These are phyloP conservation scores for Aspergillus amoenus DNA, from an alignment of 2,329 filamentous ascomycete species.

Conservation along the genomic window DNA sequence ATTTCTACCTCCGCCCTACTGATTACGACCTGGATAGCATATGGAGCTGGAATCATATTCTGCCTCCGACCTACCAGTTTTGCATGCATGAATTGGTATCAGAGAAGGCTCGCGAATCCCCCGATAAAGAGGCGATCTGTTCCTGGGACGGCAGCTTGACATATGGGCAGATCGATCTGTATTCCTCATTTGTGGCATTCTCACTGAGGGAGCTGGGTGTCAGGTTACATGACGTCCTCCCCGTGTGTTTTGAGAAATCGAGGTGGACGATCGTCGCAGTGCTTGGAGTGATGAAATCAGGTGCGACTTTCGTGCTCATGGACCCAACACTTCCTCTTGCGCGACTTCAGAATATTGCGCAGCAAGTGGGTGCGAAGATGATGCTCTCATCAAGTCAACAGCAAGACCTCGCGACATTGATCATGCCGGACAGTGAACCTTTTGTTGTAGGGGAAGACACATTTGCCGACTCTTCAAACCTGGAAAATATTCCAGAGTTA, in stretches of 20 bases:
- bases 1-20: conserved; percentile 32
- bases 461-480: conserved; percentile 19
- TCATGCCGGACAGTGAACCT: conserved; percentile 31
- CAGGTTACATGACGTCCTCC: conserved; percentile 26
- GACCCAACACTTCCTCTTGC: conserved; percentile 34
- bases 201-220: conserved; percentile 29
- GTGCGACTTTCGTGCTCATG: conserved; percentile 33
- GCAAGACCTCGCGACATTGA: conserved; percentile 24
- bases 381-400: conserved; percentile 33
- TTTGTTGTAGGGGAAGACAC: conserved; percentile 28
- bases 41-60: conserved; percentile 49
- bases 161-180: conserved; percentile 32
- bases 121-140: conserved; percentile 28
- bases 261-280: conserved; percentile 35
- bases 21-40: conserved; percentile 44
- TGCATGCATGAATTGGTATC: conserved; percentile 52
- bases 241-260: conserved; percentile 36
- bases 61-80: conserved; percentile 44
- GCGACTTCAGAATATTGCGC: conserved; percentile 33
- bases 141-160: conserved; percentile 35
- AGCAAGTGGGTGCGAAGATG: conserved; percentile 28
- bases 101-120: conserved; percentile 22
- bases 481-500: conserved; percentile 13
- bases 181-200: conserved; percentile 32
- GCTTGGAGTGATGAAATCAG: conserved; percentile 34